These are phyloP conservation scores for Byssochlamys sp. DNA, from an alignment of 2,329 filamentous ascomycete genomes.

Conservation along the genomic window DNA sequence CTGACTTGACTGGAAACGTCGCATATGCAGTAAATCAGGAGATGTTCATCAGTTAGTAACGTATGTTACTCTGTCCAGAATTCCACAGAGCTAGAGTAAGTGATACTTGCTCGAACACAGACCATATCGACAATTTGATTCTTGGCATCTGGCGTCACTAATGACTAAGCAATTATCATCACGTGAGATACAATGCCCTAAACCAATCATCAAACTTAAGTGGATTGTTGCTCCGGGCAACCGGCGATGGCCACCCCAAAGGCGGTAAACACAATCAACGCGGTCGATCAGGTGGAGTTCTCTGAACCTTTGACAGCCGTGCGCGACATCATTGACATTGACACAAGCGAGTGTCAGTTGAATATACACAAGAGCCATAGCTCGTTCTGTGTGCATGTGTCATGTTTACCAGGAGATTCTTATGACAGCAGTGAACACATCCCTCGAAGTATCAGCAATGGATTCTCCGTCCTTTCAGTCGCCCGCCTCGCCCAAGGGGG, in stretches of 20 bases:
- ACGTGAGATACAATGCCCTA: conserved; percentile 1
- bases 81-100: not conserved
- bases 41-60: not conserved
- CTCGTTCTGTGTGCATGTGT: not conserved
- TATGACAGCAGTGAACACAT: conserved; percentile 2
- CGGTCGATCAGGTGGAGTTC: not conserved
- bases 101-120: not conserved
- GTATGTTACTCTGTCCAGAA: not conserved
- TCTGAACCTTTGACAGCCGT: conserved; percentile 1
- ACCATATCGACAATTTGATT: not conserved
- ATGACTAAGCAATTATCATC: not conserved
- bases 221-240: conserved; percentile 7
- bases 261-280: conserved; percentile 6
- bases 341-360: not conserved
- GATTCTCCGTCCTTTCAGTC: conserved; percentile 25
- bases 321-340: not conserved
- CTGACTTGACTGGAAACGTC: not conserved
- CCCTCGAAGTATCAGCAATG: conserved; percentile 16
- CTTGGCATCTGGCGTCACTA: not conserved
- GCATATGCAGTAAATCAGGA: not conserved
- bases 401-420: not conserved
- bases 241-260: conserved; percentile 1
- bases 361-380: not conserved
- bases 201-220: not conserved
- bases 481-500: conserved; percentile 18